Percentiles rank a stretch among this genome's conserved stretches.
phyloP scores from a whole-genome alignment of 441 rosid genomes.

The Corymbia citriodora region DNA sequence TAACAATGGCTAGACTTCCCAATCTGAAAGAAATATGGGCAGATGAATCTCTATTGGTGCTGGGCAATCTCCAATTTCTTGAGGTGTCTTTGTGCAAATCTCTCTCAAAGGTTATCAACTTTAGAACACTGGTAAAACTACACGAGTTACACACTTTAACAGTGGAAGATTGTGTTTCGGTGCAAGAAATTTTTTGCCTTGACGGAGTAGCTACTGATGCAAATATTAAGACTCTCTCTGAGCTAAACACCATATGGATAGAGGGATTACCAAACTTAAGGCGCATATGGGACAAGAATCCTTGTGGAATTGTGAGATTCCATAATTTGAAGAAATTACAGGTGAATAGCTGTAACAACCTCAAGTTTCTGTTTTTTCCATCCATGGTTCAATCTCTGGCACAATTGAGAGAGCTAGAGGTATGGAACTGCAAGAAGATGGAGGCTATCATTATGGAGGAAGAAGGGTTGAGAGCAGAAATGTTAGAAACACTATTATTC shows the following conservation, averaged over 20 bases:
- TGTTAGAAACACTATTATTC: neutral
- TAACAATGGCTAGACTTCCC: neutral
- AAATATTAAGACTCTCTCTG: neutral
- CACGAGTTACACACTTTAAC: rapidly evolving
- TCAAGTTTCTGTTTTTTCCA: rapidly evolving
- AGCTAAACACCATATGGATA: rapidly evolving
- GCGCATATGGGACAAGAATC: neutral
- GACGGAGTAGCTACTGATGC: rapidly evolving
- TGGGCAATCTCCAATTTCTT: neutral
- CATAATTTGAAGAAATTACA: rapidly evolving
- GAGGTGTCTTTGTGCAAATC: neutral
- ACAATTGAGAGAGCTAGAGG: neutral
- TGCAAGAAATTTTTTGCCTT: neutral
- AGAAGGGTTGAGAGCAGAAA: neutral
- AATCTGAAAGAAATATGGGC: neutral
- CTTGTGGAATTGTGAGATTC: neutral
- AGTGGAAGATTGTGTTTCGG: rapidly evolving
- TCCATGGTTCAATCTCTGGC: neutral
- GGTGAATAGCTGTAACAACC: rapidly evolving
- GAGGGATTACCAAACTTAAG: rapidly evolving
- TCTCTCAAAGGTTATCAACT: neutral
- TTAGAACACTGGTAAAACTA: rapidly evolving
- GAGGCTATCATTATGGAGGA: neutral
- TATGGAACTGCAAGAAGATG: rapidly evolving
- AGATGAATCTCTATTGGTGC: rapidly evolving